Percentiles rank a stretch among this genome's conserved stretches.
Conservation (phyloP, 2,329 filamentous ascomycete genomes). For the Fusarium succisae region DNA sequence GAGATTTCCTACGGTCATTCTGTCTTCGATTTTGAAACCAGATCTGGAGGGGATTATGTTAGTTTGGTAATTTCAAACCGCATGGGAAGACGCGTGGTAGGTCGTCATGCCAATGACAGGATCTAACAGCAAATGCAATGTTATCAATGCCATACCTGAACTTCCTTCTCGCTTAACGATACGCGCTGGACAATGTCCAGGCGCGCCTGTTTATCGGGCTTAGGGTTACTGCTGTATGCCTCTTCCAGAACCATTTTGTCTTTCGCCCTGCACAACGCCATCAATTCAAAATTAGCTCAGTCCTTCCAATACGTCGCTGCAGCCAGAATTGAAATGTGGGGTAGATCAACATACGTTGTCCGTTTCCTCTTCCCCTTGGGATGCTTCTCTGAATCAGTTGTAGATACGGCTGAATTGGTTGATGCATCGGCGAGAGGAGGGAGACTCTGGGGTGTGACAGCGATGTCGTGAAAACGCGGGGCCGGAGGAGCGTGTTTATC, state of each 20-base stretch:
- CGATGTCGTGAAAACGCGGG: conserved; percentile 38
- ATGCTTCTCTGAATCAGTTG: conserved; percentile 52
- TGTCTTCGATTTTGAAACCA: conserved; percentile 98
- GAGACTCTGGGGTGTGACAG: conserved; percentile 34
- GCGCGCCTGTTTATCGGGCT: conserved; percentile 90
- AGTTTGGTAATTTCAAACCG: conserved; percentile 20
- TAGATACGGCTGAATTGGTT: conserved; percentile 18
- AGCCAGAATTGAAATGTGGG: background rate
- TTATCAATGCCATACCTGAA: conserved; percentile 74
- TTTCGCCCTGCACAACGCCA: conserved; percentile 69
- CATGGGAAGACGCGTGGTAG: conserved; percentile 25
- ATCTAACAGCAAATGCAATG: background rate
- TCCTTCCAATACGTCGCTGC: background rate
- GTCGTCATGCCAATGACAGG: background rate
- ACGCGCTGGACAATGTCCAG: conserved; percentile 85
- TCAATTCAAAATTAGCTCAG: conserved; percentile 36
- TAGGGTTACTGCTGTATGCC: conserved; percentile 84
- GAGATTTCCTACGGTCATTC: conserved; percentile 89
- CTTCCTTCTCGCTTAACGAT: conserved; percentile 92
- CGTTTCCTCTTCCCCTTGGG: conserved; percentile 71
- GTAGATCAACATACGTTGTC: conserved; percentile 60
- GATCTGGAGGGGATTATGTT: conserved; percentile 67
- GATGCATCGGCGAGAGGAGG: conserved; percentile 35
- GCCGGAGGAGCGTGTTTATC: conserved; percentile 40
- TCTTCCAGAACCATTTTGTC: conserved; percentile 90